Evolutionary conservation across 768 basidiomycete genomes (phyloP).

Genomic region (Chalciporus pseudorubinellus): DNA sequence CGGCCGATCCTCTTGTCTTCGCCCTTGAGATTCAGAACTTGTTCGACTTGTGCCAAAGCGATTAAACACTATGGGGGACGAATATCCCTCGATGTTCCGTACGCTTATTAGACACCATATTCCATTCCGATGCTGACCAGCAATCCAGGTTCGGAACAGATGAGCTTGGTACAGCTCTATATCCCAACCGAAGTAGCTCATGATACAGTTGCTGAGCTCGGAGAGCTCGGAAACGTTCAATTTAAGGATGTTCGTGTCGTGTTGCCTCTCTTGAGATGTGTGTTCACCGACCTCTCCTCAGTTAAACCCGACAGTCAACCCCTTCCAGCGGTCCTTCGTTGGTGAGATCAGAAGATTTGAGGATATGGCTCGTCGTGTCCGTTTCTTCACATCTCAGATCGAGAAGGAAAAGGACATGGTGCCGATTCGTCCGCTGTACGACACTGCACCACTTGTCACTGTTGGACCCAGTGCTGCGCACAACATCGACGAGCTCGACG

Average conservation of each 20-base stretch:
- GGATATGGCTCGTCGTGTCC: conserved; percentile 92
- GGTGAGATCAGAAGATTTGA: conserved; percentile 93
- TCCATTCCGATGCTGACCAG: conserved; percentile 4
- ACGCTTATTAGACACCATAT: conserved; percentile 7
- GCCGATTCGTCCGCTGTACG: conserved; percentile 79
- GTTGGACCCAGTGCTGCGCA: conserved; percentile 92
- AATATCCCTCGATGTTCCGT: conserved; percentile 87
- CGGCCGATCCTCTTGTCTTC: not conserved
- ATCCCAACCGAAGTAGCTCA: conserved; percentile 97
- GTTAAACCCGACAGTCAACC: conserved; percentile 93
- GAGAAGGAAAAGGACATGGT: conserved; percentile 81
- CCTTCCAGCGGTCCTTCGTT: conserved; percentile 98
- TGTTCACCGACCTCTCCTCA: conserved; percentile 32
- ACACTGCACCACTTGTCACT: conserved; percentile 83
- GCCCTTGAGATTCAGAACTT: not conserved
- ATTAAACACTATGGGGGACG: conserved; percentile 56
- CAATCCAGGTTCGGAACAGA: conserved; percentile 84
- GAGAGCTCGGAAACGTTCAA: conserved; percentile 92
- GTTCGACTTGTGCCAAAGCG: not conserved
- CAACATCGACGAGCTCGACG: conserved; percentile 90
- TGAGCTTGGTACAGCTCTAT: conserved; percentile 97
- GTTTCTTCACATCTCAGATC: conserved; percentile 86
- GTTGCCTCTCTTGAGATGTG: not conserved
- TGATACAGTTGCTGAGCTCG: conserved; percentile 92
- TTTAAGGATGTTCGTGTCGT: conserved; percentile 86